Base-by-base conservation (phyloP, 1,284 basidiomycete genomes). In the Tilletia walkeri region DNA sequence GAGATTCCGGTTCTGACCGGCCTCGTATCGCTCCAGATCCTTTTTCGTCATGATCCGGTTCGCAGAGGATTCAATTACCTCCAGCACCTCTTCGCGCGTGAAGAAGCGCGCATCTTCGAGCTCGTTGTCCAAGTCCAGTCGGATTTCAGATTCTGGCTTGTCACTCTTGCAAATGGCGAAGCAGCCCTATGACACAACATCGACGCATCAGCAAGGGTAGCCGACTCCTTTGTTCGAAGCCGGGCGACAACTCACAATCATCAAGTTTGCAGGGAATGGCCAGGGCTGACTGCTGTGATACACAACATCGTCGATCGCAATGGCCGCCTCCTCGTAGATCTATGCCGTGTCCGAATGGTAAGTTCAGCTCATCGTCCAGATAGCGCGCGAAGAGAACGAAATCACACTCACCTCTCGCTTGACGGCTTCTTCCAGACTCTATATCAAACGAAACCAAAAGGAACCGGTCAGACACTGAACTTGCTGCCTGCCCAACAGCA, bases 81-180 rank as follows among this genome's bases (percentile, higher is more conserved):
- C 84, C 4, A 89, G 84, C 34, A 94, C 86, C 77, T 94, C 89
- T 39, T 88, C 88, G 10, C 92, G 89, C 7, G 90, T 90, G 84
- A 90, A 97, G 90, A 92, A 99, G 69, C 88, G 88, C 0, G 93
- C 94, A 80, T 97, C 94, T 82, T 92, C 90, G n/a, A 99, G 88
- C 86, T 99, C 95, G 78, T 96, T 95, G 82, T 98, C 95, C 16
- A 99, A 88, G 84, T 98, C 95, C 12, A 88, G 86, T 12, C 93
- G 88, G 75, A 98, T 90, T 2, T 66, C 59, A 38, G 59, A 63
- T 20, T 63, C 59, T 10, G 59, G 59, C 3, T 41, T 10, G 36
- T 63, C 59, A 20, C 59, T 63, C 59, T 63, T 63, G 59, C 59
- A 63, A 16, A 63, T 63, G 30, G 59, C 59, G 36, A 63, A 63